phyloP scores from a whole-genome alignment of 2,329 filamentous ascomycete species.

The Fusarium nelsonii region DNA sequence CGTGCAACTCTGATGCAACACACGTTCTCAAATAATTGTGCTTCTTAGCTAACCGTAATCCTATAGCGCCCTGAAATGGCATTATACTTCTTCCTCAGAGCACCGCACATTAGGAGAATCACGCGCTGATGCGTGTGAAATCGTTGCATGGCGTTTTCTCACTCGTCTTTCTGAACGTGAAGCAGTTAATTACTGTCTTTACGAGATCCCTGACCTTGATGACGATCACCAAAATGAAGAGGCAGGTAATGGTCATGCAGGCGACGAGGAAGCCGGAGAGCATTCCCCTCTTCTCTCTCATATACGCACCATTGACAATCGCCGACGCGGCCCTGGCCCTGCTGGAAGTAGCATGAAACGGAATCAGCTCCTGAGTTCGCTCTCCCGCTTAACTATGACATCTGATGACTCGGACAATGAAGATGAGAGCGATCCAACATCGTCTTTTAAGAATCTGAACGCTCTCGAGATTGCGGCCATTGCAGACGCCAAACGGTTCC shows the following conservation, averaged over 20 bases:
- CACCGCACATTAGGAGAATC: constrained; percentile 75
- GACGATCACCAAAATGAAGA: constrained; percentile 41
- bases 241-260: constrained; percentile 21
- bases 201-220: constrained; percentile 71
- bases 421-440: constrained; percentile 72
- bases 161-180: constrained; percentile 78
- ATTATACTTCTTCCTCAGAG: constrained; percentile 74
- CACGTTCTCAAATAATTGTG: neutral
- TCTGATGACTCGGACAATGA: constrained; percentile 53
- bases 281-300: constrained; percentile 60
- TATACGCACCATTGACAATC: constrained; percentile 47
- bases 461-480: constrained; percentile 89
- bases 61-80: constrained; percentile 77
- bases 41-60: constrained; percentile 25
- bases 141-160: constrained; percentile 83
- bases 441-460: constrained; percentile 82
- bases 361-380: constrained; percentile 64
- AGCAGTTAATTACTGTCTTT: constrained; percentile 79
- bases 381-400: constrained; percentile 65
- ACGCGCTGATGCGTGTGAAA: constrained; percentile 80
- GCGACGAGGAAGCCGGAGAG: constrained; percentile 62
- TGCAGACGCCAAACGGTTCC: constrained; percentile 84
- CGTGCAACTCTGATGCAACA: constrained; percentile 9
- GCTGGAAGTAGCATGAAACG: constrained; percentile 60
- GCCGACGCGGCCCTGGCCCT: constrained; percentile 38